Conservation (phyloP, 345 rosid species). For the Brassica nigra region DNA sequence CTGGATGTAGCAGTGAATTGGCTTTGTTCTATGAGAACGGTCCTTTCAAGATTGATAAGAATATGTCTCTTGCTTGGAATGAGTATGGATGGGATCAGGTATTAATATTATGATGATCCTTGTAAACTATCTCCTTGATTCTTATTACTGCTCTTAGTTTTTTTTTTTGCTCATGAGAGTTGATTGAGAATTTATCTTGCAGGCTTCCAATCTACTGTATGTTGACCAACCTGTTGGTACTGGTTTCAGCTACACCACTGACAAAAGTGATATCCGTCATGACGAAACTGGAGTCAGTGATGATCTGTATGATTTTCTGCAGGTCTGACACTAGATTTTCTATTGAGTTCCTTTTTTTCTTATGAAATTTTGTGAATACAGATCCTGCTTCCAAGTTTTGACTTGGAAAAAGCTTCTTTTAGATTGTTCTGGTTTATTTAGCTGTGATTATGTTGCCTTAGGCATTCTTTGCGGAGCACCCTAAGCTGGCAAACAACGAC, state of each 20-base stretch:
- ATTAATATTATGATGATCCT: conserved; percentile 14
- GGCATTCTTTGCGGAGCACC: conserved; percentile 96
- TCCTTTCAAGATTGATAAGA: conserved; percentile 75
- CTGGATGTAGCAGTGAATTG: conserved; percentile 97
- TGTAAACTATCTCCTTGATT: not conserved
- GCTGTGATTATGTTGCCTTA: conserved; percentile 16
- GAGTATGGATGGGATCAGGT: conserved; percentile 89
- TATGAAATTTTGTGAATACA: not conserved
- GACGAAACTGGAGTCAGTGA: conserved; percentile 83
- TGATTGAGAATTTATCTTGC: conserved; percentile 29
- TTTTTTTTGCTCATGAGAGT: not conserved
- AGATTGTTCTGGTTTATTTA: not conserved
- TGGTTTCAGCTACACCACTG: conserved; percentile 92
- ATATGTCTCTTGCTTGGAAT: conserved; percentile 94
- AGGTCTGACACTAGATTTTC: conserved; percentile 35
- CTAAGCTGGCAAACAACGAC: conserved; percentile 69
- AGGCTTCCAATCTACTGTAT: conserved; percentile 91
- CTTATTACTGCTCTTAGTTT: not conserved
- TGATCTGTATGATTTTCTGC: conserved; percentile 93
- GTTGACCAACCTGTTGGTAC: conserved; percentile 99
- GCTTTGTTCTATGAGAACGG: conserved; percentile 99
- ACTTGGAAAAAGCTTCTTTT: not conserved
- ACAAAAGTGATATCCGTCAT: conserved; percentile 82
- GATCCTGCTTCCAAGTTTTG: too few species aligned
- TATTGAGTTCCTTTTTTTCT: not conserved